Evolutionary conservation across 2,329 filamentous ascomycete species (phyloP).

Genomic region (Decorospora gaudefroyi): DNA sequence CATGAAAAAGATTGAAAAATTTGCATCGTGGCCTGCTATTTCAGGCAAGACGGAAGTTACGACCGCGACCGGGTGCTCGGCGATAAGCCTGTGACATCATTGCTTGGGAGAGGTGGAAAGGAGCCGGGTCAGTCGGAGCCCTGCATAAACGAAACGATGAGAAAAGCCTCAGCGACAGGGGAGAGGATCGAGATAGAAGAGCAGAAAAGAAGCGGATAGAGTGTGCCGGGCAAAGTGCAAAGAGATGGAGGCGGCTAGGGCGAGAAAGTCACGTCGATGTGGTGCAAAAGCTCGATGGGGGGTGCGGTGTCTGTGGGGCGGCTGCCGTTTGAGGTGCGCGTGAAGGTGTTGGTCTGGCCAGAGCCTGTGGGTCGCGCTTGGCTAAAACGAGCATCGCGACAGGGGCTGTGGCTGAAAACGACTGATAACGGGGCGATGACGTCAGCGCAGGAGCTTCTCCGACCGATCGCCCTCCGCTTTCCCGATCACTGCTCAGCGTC

Average conservation of each 20-base stretch:
- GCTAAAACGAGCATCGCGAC: conserved; percentile 8
- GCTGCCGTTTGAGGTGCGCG: conserved; percentile 21
- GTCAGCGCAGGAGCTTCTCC: conserved; percentile 9
- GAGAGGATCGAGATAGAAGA: conserved; percentile 3
- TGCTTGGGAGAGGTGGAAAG: conserved; percentile 3
- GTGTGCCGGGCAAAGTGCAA: conserved; percentile 10
- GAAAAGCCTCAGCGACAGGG: neutral
- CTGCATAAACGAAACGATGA: conserved; percentile 8
- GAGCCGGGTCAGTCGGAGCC: conserved; percentile 16
- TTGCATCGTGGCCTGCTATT: conserved; percentile 7
- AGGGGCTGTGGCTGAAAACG: conserved; percentile 23
- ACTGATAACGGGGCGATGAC: conserved; percentile 15
- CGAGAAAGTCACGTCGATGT: conserved; percentile 16
- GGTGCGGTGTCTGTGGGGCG: conserved; percentile 13
- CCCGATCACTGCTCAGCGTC: conserved; percentile 21
- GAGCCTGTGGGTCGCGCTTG: conserved; percentile 7
- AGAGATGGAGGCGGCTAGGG: conserved; percentile 9
- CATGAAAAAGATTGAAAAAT: too few species aligned
- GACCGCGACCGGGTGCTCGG: conserved; percentile 4
- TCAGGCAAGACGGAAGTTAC: conserved; percentile 1
- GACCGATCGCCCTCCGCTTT: conserved; percentile 21
- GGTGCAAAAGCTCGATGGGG: conserved; percentile 20
- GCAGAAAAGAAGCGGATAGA: conserved; percentile 9
- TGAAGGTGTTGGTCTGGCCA: conserved; percentile 16
- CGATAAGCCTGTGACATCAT: conserved; percentile 10